Conservation (phyloP, 2,329 filamentous ascomycete species). For the Camptophora hylomeconis region DNA sequence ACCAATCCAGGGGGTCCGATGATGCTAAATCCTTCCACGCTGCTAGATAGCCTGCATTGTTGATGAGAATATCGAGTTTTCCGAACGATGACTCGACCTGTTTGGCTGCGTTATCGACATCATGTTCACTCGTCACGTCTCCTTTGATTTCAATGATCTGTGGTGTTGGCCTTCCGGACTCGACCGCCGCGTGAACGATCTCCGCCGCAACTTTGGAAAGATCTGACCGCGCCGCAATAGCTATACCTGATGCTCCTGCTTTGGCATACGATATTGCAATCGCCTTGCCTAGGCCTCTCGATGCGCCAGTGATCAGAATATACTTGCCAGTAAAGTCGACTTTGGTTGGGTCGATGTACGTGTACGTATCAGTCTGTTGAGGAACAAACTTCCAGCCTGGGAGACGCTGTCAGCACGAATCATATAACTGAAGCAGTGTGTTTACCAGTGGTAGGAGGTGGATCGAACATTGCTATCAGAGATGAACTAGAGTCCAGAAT, state of each 20-base stretch:
- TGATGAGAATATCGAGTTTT: conserved; percentile 16
- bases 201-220: conserved; percentile 25
- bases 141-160: conserved; percentile 31
- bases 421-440: too few species aligned
- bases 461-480: too few species aligned
- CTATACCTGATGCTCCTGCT: conserved; percentile 32
- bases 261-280: conserved; percentile 21
- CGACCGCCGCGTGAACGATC: conserved; percentile 24
- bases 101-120: conserved; percentile 24
- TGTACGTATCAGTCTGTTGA: conserved; percentile 41
- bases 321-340: conserved; percentile 20
- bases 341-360: conserved; percentile 32
- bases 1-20: conserved; percentile 28
- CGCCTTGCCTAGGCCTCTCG: conserved; percentile 23
- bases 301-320: conserved; percentile 26
- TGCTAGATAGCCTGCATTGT: conserved; percentile 15
- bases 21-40: conserved; percentile 17
- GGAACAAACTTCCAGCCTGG: too few species aligned
- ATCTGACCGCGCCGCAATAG: conserved; percentile 40
- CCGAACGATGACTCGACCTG: conserved; percentile 21
- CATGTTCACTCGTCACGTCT: conserved; percentile 28
- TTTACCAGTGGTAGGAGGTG: too few species aligned
- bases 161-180: conserved; percentile 24
- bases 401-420: too few species aligned
- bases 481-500: too few species aligned